These are phyloP conservation scores for Flaveria brownii DNA, from an alignment of 129 eudicot species.

Conservation along the genomic window DNA sequence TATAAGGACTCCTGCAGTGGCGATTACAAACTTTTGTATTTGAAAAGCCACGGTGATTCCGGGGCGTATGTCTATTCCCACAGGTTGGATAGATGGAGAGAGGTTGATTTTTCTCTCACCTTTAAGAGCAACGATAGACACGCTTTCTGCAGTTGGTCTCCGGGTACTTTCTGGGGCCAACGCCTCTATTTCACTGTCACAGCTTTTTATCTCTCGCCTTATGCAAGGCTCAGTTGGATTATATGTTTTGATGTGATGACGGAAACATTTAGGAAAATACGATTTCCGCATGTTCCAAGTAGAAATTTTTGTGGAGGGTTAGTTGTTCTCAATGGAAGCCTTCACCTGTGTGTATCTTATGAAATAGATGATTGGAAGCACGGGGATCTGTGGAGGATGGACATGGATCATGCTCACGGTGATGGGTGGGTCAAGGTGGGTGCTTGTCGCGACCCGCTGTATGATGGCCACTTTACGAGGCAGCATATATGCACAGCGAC, in stretches of 20 bases:
- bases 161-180: not conserved
- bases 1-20: not conserved
- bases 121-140: not conserved
- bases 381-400: constrained; percentile 9
- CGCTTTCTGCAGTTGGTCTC: not conserved
- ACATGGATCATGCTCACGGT: not conserved
- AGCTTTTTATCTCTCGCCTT: not conserved
- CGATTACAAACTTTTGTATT: not conserved
- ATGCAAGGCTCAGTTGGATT: not conserved
- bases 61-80: constrained; percentile 10
- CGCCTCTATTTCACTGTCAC: not conserved
- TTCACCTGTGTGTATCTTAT: not conserved
- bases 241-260: constrained; percentile 8
- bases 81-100: constrained; percentile 2
- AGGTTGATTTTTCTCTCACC: not conserved
- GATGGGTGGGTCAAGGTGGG: constrained; percentile 15
- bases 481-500: not conserved
- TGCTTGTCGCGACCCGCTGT: not conserved
- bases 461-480: no score
- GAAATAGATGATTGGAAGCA: not conserved
- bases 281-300: not conserved
- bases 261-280: not conserved
- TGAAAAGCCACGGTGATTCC: not conserved
- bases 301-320: not conserved
- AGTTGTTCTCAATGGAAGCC: not conserved